Percentiles rank a stretch among this genome's conserved stretches.
Conservation (phyloP, 805 yeast genomes). For the Metschnikowia aberdeeniae region DNA sequence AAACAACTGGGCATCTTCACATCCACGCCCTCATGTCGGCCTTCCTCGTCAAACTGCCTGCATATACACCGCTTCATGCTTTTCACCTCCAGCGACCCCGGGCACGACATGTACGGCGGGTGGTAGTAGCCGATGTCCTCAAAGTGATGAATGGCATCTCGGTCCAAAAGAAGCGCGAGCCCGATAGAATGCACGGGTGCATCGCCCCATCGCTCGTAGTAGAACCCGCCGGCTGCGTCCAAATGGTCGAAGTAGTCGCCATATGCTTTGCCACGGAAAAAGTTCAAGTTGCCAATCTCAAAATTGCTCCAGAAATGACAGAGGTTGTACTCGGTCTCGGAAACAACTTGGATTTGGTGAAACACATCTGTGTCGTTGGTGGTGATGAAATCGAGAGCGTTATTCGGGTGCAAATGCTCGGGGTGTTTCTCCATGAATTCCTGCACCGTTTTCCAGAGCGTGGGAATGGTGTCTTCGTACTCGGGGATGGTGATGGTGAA, state of each 20-base stretch:
- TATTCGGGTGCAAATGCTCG: constrained; percentile 43
- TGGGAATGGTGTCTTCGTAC: constrained; percentile 48
- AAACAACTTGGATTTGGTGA: constrained; percentile 8
- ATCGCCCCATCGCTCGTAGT: constrained; percentile 62
- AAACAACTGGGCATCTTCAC: constrained; percentile 60
- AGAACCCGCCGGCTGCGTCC: constrained; percentile 49
- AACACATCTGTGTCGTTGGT: constrained; percentile 33
- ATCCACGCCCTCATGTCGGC: constrained; percentile 32
- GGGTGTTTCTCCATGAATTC: constrained; percentile 44
- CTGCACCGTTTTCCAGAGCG: constrained; percentile 48
- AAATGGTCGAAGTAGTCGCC: constrained; percentile 41
- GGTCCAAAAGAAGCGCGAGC: constrained; percentile 31
- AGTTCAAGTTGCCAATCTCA: constrained; percentile 51
- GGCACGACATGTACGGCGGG: constrained; percentile 41
- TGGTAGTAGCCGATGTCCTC: constrained; percentile 45
- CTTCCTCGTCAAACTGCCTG: constrained; percentile 14
- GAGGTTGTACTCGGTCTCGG: constrained; percentile 46
- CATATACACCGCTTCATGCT: constrained; percentile 39
- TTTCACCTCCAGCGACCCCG: constrained; percentile 29
- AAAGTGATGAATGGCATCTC: constrained; percentile 37
- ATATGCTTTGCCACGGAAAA: constrained; percentile 46
- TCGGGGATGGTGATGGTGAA: constrained; percentile 50
- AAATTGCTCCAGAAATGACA: constrained; percentile 78
- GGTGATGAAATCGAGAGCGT: constrained; percentile 46
- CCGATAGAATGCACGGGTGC: constrained; percentile 45